A percentile compares a stretch with the other conserved stretches of the same genome.
Conservation (phyloP, 495 filamentous ascomycete genomes). For the Penicillium antarcticum region DNA sequence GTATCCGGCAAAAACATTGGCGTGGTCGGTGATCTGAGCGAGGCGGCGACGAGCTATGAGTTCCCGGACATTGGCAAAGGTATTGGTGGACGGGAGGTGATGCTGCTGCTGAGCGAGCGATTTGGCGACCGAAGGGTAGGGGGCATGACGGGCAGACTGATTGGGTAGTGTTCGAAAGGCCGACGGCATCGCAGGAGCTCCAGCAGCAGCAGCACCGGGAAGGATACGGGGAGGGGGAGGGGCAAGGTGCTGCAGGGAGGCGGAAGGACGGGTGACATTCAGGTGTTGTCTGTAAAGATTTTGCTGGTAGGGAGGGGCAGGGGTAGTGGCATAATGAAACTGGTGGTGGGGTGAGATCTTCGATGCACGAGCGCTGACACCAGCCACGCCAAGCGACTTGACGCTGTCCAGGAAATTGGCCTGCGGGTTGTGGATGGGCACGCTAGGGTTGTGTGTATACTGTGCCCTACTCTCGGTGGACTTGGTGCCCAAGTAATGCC, state of each 20-base stretch:
- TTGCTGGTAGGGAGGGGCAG: slow-evolving; percentile 31
- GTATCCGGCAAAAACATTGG: slow-evolving; percentile 48
- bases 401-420: slow-evolving; percentile 59
- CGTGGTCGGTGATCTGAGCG: slow-evolving; percentile 49
- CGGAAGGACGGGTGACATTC: slow-evolving; percentile 30
- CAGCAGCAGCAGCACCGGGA: slow-evolving; percentile 36
- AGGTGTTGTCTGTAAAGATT: slow-evolving; percentile 25
- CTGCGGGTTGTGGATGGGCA: slow-evolving; percentile 52
- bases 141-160: slow-evolving; percentile 42
- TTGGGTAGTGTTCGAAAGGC: slow-evolving; percentile 47
- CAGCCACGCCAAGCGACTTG: slow-evolving; percentile 41
- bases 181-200: slow-evolving; percentile 48
- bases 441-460: slow-evolving; percentile 78
- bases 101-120: slow-evolving; percentile 37
- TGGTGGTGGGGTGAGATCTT: slow-evolving; percentile 38
- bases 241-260: slow-evolving; percentile 38
- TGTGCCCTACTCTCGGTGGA: slow-evolving; percentile 92
- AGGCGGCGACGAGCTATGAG: slow-evolving; percentile 48
- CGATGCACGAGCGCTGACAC: slow-evolving; percentile 23
- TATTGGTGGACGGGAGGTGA: slow-evolving; percentile 41
- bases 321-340: slow-evolving; percentile 31
- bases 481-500: slow-evolving; percentile 82
- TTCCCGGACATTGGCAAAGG: slow-evolving; percentile 48
- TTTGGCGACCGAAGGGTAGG: slow-evolving; percentile 41
- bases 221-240: slow-evolving; percentile 31